Percentiles rank a stretch among this genome's conserved stretches.
Evolutionary conservation across 108 stramenopile genomes (phyloP).

Genomic region (Discostella stelligeroides): DNA sequence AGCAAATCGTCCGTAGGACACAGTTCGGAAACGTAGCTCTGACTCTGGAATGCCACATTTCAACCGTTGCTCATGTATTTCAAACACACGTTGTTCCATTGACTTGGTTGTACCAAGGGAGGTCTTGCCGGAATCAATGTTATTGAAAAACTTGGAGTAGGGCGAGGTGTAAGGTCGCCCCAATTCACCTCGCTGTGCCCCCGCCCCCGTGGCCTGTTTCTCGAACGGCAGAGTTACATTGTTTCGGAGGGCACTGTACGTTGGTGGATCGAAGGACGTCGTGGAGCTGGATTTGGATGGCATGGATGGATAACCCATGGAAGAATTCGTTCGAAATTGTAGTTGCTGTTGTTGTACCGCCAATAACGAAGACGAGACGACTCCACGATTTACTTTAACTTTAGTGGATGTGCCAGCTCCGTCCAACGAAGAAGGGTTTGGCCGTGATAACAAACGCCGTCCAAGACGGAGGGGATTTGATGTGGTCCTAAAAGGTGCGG

Average conservation of each 20-base stretch:
- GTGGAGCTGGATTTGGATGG: conserved; percentile 11
- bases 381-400: too few relatives aligned
- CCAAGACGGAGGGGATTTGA: conserved; percentile 8
- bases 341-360: background rate
- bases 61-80: conserved; percentile 47
- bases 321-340: conserved; percentile 20
- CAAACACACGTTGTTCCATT: conserved; percentile 39
- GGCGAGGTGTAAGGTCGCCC: conserved; percentile 59
- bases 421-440: background rate
- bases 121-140: conserved; percentile 61
- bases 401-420: too few relatives aligned
- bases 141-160: conserved; percentile 68
- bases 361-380: background rate
- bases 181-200: too few relatives aligned
- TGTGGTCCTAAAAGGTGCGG: conserved; percentile 7
- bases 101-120: conserved; percentile 56
- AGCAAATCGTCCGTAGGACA: conserved; percentile 66
- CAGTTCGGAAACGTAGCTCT: conserved; percentile 66
- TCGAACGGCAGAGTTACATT: conserved; percentile 45
- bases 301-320: conserved; percentile 10
- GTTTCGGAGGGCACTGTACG: conserved; percentile 45
- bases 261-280: conserved; percentile 2
- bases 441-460: conserved; percentile 5
- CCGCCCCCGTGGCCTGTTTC: conserved; percentile 8
- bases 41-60: conserved; percentile 82